Evolutionary conservation across 208 protist species (phyloP), one percentile per base, ranked within the genome.

Genomic region (Trypanosoma grayi): DNA sequence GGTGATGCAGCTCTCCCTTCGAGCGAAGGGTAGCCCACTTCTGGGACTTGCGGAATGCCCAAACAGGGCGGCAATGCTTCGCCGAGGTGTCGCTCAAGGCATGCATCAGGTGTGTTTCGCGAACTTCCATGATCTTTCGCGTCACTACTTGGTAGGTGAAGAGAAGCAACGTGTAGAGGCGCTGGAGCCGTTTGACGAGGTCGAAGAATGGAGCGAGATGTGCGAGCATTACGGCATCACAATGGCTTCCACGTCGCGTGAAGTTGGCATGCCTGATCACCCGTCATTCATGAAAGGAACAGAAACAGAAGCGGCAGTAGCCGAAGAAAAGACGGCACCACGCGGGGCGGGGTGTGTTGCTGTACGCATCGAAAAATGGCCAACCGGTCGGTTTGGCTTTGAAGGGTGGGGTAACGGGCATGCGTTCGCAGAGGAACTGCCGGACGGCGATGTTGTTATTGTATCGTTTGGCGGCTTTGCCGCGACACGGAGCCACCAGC

Each of bases 181-280:
- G 7, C 48, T 96, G 24, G 87, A 96, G 57, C 69, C 80, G 24
- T 94, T 94, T 77, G 90, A 96, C 61, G 90, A 96, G 62, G 20
- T 70, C 1, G 90, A 96, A 60, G 87, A 94, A 63, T 96, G 87
- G 84, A 74, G 67, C 43, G 90, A 96, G 65, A 96, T 94, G 87
- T 96, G 90, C 60, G 85, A 92, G 54, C 90, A 96, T 66, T 96
- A 96, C 67, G 87, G 87, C 60, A 82, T 96, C 58, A 91, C 84
- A 8, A 66, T 96, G 55, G 78, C 81, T 2, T 22, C 58, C 1
- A 93, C 83, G 10, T 59, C 44, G 22, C 24, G 4, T 30, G 46
- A 61, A 39, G 51, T 68, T 51, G 40, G 46, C 11, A 44, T 60
- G 44, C 55, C 52, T 34, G 31, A n/a, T 7, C 60, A 67, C 46